Evolutionary conservation across 225 moss, liverwort and hornwort species (phyloP).

Genomic region (Neckera pumila): DNA sequence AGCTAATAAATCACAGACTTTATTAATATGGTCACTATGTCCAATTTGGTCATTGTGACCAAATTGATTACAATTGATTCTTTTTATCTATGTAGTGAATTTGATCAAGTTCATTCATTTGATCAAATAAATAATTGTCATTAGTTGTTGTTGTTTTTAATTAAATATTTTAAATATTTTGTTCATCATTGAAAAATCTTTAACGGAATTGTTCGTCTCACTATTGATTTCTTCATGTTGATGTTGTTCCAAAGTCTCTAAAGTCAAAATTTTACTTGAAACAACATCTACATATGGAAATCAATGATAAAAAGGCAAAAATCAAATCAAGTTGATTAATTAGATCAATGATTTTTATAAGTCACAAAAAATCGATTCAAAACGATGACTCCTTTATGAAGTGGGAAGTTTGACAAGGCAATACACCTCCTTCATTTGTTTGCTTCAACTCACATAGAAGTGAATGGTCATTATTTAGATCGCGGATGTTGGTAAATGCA

Average conservation of each 20-base stretch:
- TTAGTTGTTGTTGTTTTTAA: too few relatives aligned
- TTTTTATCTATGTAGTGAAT: not conserved
- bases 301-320: not conserved
- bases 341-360: not conserved
- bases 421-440: not conserved
- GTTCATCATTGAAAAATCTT: too few relatives aligned
- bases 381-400: not conserved
- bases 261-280: not conserved
- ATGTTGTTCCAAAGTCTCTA: not conserved
- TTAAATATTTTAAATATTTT: too few relatives aligned
- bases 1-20: not conserved
- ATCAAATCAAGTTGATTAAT: not conserved
- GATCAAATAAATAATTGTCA: too few relatives aligned
- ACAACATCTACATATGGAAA: not conserved
- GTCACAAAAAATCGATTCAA: not conserved
- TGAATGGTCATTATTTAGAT: not conserved
- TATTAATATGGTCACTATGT: not conserved
- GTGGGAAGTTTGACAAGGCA: not conserved
- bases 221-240: not conserved
- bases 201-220: not conserved
- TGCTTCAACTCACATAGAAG: not conserved
- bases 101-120: too few relatives aligned
- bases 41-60: not conserved
- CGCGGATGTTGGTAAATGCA: rapidly evolving
- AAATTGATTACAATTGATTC: too few relatives aligned